Evolutionary conservation across 2,329 filamentous ascomycete species (phyloP).

Genomic region (Xylaria arbuscula): DNA sequence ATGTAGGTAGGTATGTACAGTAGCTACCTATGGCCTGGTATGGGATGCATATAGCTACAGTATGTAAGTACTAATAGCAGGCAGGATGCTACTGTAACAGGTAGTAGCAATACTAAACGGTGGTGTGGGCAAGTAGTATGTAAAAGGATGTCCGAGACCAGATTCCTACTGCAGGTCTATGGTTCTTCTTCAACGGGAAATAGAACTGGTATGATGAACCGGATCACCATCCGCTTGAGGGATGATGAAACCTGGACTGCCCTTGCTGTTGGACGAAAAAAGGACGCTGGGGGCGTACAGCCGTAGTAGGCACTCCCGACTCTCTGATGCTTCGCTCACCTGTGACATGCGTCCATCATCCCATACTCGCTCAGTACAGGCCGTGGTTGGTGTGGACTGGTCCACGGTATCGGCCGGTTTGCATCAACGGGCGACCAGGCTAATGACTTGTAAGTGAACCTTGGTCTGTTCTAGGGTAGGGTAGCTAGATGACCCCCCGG

Average conservation of each 20-base stretch:
- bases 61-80: neutral
- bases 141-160: neutral
- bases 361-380: constrained; percentile 3
- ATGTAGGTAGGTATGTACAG: neutral
- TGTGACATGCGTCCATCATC: constrained; percentile 33
- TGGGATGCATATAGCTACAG: neutral
- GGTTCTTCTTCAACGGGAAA: constrained; percentile 1
- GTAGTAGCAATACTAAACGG: neutral
- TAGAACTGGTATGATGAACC: constrained; percentile 15
- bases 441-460: constrained; percentile 33
- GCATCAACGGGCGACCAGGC: constrained; percentile 25
- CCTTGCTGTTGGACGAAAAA: constrained; percentile 20
- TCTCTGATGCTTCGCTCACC: constrained; percentile 21
- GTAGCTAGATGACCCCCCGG: neutral
- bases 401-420: constrained; percentile 33
- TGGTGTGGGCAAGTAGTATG: neutral
- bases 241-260: constrained; percentile 24
- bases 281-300: constrained; percentile 20
- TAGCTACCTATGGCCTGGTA: neutral
- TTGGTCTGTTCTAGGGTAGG: neutral
- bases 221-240: constrained; percentile 27
- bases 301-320: neutral
- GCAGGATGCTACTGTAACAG: neutral
- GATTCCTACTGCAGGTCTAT: neutral
- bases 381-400: constrained; percentile 25